phyloP scores from a whole-genome alignment of 352 stramenopile genomes.

The Phytophthora crassamura region DNA sequence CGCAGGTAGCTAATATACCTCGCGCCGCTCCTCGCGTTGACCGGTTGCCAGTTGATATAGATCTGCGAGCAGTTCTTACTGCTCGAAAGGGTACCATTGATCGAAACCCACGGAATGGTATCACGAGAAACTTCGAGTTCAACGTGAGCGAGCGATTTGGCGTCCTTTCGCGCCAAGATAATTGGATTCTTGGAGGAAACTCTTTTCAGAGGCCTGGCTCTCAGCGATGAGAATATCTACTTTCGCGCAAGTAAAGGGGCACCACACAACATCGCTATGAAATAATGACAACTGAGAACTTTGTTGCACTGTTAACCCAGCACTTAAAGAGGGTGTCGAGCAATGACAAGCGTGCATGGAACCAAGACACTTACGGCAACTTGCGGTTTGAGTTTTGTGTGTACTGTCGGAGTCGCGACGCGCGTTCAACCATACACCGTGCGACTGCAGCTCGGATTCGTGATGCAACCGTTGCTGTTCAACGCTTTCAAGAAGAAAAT shows the following conservation, averaged over 20 bases:
- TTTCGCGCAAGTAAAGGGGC: neutral
- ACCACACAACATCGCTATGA: neutral
- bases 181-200: too few species aligned
- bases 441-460: neutral
- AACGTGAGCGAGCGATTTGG: too few species aligned
- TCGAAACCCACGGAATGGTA: too few species aligned
- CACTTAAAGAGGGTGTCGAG: neutral
- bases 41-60: too few species aligned
- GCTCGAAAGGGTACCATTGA: too few species aligned
- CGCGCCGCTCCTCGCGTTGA: too few species aligned
- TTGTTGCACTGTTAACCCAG: neutral
- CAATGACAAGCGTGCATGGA: neutral
- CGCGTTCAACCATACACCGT: neutral
- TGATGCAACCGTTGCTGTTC: neutral
- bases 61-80: too few species aligned
- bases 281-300: neutral
- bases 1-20: too few species aligned
- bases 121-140: too few species aligned
- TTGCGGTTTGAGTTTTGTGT: neutral
- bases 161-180: too few species aligned
- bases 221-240: constrained; percentile 31
- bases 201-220: too few species aligned
- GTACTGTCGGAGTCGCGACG: neutral
- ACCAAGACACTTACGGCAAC: neutral
- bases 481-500: neutral